Evolutionary conservation across 345 rosid species (phyloP), one percentile per base, ranked within the genome.

Genomic region (Luvunga scandens): DNA sequence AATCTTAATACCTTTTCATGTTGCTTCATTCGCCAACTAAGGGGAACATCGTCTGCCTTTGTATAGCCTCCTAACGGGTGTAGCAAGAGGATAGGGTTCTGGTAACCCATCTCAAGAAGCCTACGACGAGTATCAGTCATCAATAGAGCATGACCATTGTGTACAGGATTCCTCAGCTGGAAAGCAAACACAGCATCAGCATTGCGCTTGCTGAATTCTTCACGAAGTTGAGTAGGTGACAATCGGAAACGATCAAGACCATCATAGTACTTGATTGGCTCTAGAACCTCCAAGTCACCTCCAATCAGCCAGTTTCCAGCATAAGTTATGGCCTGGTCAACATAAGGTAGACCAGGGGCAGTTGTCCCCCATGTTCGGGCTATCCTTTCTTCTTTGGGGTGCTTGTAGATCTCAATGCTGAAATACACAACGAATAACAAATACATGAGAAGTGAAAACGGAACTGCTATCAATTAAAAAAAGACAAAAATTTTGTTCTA

Each of bases 321-420:
- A 53, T 86, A 84, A 21, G 83, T 85, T 82, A 96, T 89, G 9
- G 97, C 83, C 82, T 92, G 88, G 48, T 94, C 97, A 22, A 84
- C 97, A 62, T 92, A 96, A 18, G 99, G 97, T 66, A 96, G 88
- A 76, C 99, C 98, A 60, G 93, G 90, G 12, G 93, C 99, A 2
- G 93, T 90, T 16, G 97, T 96, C 74, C 99, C 98, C 99, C 99
- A 96, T 7, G 97, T 96, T 82, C 98, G 88, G 5, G 99, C 99
- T 66, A 94, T 89, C 76, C 99, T 82, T 83, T 96, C 99, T 92
- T 96, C 99, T 80, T 91, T 96, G 33, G 91, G 95, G 75, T 94
- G 99, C 88, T 94, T 92, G 90, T 92, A 96, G 56, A 94, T 92
- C 90, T 96, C 98, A 82, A 96, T 87, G 80, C 98, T 96, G 89